Evolutionary conservation across 202 grass and related monocot genomes (phyloP).

Genomic region (Musa balbisiana): DNA sequence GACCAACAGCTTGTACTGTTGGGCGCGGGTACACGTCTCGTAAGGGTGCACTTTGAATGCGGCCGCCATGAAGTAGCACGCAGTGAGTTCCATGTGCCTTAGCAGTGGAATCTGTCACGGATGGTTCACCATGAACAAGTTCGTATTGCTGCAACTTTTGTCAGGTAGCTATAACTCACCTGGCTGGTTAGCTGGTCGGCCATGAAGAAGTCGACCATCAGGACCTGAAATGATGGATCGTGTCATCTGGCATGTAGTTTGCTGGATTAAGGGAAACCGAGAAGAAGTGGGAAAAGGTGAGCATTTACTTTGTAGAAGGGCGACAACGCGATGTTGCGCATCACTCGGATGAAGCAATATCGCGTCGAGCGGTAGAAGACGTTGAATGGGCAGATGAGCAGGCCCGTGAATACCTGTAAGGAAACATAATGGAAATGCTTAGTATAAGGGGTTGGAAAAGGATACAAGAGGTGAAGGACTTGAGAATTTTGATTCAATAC

Average conservation of each 20-base stretch:
- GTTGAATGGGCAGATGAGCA: slow-evolving; percentile 40
- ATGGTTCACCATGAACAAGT: neutral
- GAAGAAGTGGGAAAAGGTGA: neutral
- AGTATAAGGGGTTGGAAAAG: neutral
- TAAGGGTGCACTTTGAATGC: slow-evolving; percentile 28
- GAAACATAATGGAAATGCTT: neutral
- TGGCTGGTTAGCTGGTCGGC: slow-evolving; percentile 47
- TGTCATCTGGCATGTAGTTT: neutral
- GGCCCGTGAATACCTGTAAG: slow-evolving; percentile 23
- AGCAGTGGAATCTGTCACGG: slow-evolving; percentile 31
- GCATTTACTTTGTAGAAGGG: slow-evolving; percentile 35
- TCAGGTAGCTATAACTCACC: slow-evolving; percentile 3
- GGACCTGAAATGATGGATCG: slow-evolving; percentile 26
- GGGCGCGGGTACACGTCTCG: slow-evolving; percentile 23
- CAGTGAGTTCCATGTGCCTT: slow-evolving; percentile 36
- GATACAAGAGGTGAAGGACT: neutral
- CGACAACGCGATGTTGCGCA: slow-evolving; percentile 33
- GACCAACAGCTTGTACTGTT: slow-evolving; percentile 29
- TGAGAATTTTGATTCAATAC: neutral
- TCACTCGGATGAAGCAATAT: slow-evolving; percentile 31
- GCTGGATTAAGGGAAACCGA: too few relatives aligned
- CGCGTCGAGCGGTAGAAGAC: slow-evolving; percentile 37
- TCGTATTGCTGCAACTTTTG: neutral
- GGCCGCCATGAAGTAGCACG: slow-evolving; percentile 35
- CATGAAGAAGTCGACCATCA: slow-evolving; percentile 51